Evolutionary conservation across 805 yeast species (phyloP).

Genomic region (Ogataea nonfermentans): DNA sequence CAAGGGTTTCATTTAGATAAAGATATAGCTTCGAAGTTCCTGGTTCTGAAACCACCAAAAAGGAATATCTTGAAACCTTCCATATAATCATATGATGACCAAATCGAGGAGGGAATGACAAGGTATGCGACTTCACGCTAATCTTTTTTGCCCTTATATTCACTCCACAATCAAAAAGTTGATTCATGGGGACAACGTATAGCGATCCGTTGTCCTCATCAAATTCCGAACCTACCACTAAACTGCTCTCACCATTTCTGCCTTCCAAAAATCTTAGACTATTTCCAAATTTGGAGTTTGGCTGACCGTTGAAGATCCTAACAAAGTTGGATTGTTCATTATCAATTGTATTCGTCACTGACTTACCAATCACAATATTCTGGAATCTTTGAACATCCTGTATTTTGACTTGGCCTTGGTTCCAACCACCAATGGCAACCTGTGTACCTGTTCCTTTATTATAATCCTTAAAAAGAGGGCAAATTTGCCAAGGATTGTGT

Average conservation of each 20-base stretch:
- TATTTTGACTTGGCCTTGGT: background rate
- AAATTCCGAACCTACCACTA: constrained; percentile 52
- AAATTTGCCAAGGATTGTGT: constrained; percentile 35
- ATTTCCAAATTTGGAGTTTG: constrained; percentile 46
- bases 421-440: no score
- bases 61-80: constrained; percentile 30
- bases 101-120: constrained; percentile 36
- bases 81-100: constrained; percentile 41
- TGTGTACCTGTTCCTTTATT: background rate
- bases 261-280: constrained; percentile 44
- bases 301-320: background rate
- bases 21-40: constrained; percentile 46
- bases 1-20: constrained; percentile 21
- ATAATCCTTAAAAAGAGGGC: constrained; percentile 26
- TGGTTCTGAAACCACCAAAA: constrained; percentile 49
- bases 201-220: constrained; percentile 45
- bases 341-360: no score
- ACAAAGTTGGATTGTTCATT: background rate
- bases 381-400: background rate
- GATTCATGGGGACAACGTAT: constrained; percentile 41
- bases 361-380: background rate
- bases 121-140: background rate
- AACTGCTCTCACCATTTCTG: constrained; percentile 32
- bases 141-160: background rate
- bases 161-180: constrained; percentile 19